Base-by-base conservation (phyloP, 176 grass and related monocot species). In the Aegilops longissima region DNA sequence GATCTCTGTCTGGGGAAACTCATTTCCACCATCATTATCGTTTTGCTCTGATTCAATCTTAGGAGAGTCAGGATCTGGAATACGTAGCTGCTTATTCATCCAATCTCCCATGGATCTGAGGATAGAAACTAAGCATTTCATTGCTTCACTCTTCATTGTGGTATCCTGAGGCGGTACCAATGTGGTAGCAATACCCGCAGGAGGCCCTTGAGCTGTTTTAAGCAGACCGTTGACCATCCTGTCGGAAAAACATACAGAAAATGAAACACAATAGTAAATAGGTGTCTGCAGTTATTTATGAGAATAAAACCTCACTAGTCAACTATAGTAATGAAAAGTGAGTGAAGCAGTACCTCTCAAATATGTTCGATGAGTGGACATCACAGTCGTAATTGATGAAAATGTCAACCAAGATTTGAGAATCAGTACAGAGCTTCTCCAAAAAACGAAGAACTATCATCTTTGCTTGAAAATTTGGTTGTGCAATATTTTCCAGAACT, bases 91-190 rank as follows among this genome's bases (percentile, higher is more conserved):
- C 85, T 96, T 99, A 87, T 99, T 99, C 97, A 99, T 96, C 97
- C 97, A 99, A 91, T 99, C 97, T 70, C 97, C 97, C 97, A 99
- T 99, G 49, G 97, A 99, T 90, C 87, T 99, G 70, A 99, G 88
- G 80, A 99, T 99, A 75, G 97, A 90, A 35, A 99, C 94, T 78
- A 99, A 91, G 80, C 94, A 96, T 91, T 96, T 99, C 97, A 99
- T 96, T 29, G 97, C 94, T 93, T 96, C 97, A 86, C 87, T 93
- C 88, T 99, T 99, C 97, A 99, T 99, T 47, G 90, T 88, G 9
- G 86, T 79, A 82, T 99, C 94, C 88, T 99, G 94, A 73, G 94
- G 90, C 2, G 97, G 97, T 47, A 99, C 87, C 66, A 99, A 86
- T 83, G 97, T 94, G 38, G 94, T 96, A 76, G 92, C 24, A 39